Evolutionary conservation across 2,329 filamentous ascomycete species (phyloP).

Genomic region (Alternaria consortialis): DNA sequence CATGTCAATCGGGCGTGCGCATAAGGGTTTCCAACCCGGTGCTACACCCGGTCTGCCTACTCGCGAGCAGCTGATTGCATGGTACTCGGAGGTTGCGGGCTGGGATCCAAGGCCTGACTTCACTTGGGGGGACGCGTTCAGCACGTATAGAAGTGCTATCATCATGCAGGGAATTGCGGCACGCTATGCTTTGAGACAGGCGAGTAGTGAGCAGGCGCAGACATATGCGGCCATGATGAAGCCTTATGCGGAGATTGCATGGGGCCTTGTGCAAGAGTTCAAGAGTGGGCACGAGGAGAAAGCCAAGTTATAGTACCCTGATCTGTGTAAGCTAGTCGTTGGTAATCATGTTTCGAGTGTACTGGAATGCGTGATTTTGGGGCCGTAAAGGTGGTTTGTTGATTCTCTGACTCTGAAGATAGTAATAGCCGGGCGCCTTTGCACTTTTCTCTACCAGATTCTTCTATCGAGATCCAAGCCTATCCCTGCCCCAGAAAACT

Average conservation of each 20-base stretch:
- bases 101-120: conserved; percentile 73
- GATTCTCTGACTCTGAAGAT: conserved; percentile 10
- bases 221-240: conserved; percentile 74
- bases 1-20: conserved; percentile 51
- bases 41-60: conserved; percentile 72
- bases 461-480: conserved; percentile 14
- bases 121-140: conserved; percentile 71
- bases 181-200: conserved; percentile 82
- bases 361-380: neutral
- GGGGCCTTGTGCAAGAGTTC: conserved; percentile 71
- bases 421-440: conserved; percentile 11
- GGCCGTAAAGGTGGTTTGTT: neutral
- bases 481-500: conserved; percentile 11
- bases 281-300: conserved; percentile 48
- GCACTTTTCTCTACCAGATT: conserved; percentile 22
- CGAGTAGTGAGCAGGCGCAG: conserved; percentile 83
- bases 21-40: conserved; percentile 67
- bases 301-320: conserved; percentile 45
- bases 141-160: conserved; percentile 65
- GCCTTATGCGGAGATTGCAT: conserved; percentile 80
- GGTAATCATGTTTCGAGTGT: neutral
- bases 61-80: conserved; percentile 66
- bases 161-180: conserved; percentile 93
- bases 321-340: neutral
- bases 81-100: conserved; percentile 74